These are phyloP conservation scores for Glebionis coronaria DNA, from an alignment of 129 eudicot genomes.

Conservation along the genomic window DNA sequence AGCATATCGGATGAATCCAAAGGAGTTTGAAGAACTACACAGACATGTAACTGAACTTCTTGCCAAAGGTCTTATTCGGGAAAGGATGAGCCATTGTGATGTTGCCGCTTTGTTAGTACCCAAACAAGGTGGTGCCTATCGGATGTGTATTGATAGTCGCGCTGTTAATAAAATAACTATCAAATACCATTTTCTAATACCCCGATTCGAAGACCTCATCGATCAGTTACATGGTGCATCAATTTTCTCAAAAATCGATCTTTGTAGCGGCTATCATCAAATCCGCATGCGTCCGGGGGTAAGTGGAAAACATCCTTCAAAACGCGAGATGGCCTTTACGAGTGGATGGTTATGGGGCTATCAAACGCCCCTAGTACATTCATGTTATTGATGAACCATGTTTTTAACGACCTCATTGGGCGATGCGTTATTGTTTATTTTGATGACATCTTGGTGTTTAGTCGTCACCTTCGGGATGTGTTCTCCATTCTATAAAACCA, in stretches of 20 bases:
- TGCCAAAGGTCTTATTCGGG: background rate
- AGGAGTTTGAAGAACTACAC: constrained; percentile 5
- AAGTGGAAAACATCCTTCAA: constrained; percentile 3
- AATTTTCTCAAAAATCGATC: background rate
- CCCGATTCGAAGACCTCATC: background rate
- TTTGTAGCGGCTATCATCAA: background rate
- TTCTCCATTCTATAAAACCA: background rate
- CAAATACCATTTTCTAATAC: background rate
- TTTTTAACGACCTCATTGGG: background rate
- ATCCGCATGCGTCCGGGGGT: background rate
- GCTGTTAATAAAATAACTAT: background rate
- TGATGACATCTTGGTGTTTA: no score
- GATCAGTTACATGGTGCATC: background rate
- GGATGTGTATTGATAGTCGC: background rate
- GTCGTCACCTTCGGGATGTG: no score
- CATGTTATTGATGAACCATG: background rate
- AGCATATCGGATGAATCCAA: constrained; percentile 10
- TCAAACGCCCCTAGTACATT: constrained; percentile 3
- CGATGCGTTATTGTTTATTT: no score
- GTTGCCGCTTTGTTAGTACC: constrained; percentile 1
- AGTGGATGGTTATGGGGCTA: constrained; percentile 8
- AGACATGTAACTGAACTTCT: background rate
- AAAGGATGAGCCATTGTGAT: background rate
- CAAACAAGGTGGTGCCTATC: background rate
- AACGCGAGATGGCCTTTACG: constrained; percentile 2